Conservation (phyloP, 2,329 filamentous ascomycete genomes). For the Metarhizium humberi region DNA sequence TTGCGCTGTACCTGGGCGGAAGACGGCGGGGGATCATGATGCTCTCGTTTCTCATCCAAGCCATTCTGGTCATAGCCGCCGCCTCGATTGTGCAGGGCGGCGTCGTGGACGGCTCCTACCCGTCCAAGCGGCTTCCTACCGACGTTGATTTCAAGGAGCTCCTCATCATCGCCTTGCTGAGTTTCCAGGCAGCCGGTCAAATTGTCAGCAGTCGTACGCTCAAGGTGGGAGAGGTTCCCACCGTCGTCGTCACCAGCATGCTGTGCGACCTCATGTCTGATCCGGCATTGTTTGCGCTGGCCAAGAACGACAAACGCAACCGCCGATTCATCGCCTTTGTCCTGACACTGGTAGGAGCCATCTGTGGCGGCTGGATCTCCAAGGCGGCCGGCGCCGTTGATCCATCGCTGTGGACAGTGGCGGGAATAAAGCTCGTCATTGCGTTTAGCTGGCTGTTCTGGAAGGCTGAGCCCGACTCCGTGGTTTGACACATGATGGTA, state of each 20-base stretch:
- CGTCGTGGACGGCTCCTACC: constrained; percentile 15
- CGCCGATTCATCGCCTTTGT: constrained; percentile 35
- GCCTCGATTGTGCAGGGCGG: constrained; percentile 40
- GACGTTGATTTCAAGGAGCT: constrained; percentile 21
- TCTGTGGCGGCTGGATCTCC: constrained; percentile 39
- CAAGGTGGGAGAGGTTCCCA: constrained; percentile 44
- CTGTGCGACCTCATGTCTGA: constrained; percentile 46
- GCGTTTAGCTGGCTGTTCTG: constrained; percentile 26
- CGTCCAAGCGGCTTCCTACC: constrained; percentile 4
- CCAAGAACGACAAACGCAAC: constrained; percentile 40
- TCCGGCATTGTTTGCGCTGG: constrained; percentile 30
- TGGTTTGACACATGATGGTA: background rate
- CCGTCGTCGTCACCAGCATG: constrained; percentile 44
- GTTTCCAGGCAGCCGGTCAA: constrained; percentile 44
- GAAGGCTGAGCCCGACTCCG: constrained; percentile 10
- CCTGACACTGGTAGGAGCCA: constrained; percentile 35
- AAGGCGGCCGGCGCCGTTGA: constrained; percentile 29
- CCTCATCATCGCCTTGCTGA: constrained; percentile 36
- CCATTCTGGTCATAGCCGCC: constrained; percentile 39
- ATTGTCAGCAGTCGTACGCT: constrained; percentile 40
- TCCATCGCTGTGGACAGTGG: constrained; percentile 34
- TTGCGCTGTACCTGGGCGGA: constrained; percentile 16
- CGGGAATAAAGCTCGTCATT: constrained; percentile 33
- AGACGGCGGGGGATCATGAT: constrained; percentile 28
- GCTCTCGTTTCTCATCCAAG: constrained; percentile 42